These are phyloP conservation scores for Clonostachys rosea DNA, from an alignment of 2,329 filamentous ascomycete genomes.

Conservation along the genomic window DNA sequence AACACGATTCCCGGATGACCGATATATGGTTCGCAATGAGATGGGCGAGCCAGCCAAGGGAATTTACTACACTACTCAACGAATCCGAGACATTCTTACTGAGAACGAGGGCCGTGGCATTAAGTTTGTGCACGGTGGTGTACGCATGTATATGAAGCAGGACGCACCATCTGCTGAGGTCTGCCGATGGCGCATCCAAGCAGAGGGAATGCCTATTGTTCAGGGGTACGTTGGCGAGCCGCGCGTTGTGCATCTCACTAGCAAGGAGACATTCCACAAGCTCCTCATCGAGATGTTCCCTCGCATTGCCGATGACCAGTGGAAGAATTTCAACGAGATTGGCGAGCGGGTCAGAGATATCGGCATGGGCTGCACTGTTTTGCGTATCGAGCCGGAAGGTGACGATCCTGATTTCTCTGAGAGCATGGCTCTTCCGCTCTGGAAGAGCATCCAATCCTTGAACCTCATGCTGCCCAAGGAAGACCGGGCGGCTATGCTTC, in stretches of 20 bases:
- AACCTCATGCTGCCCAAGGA: constrained; percentile 99
- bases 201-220: constrained; percentile 85
- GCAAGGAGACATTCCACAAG: constrained; percentile 74
- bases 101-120: constrained; percentile 88
- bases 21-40: constrained; percentile 95
- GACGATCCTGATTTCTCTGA: constrained; percentile 59
- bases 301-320: constrained; percentile 71
- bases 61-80: constrained; percentile 88
- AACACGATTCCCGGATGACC: constrained; percentile 77
- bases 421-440: constrained; percentile 83
- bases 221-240: constrained; percentile 83
- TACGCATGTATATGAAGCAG: constrained; percentile 99
- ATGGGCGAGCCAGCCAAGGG: constrained; percentile 84
- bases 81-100: constrained; percentile 79
- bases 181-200: constrained; percentile 93
- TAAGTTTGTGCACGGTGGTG: constrained; percentile 93
- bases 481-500: constrained; percentile 85
- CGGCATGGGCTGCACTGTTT: constrained; percentile 85
- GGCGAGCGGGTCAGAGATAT: constrained; percentile 77
- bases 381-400: constrained; percentile 74
- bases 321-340: constrained; percentile 78
- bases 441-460: constrained; percentile 86
- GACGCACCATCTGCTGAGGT: constrained; percentile 82
- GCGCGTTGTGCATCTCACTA: constrained; percentile 69
- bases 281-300: constrained; percentile 97